Evolutionary conservation across 805 yeast species (phyloP).

Genomic region (Hanseniaspora lachancei): DNA sequence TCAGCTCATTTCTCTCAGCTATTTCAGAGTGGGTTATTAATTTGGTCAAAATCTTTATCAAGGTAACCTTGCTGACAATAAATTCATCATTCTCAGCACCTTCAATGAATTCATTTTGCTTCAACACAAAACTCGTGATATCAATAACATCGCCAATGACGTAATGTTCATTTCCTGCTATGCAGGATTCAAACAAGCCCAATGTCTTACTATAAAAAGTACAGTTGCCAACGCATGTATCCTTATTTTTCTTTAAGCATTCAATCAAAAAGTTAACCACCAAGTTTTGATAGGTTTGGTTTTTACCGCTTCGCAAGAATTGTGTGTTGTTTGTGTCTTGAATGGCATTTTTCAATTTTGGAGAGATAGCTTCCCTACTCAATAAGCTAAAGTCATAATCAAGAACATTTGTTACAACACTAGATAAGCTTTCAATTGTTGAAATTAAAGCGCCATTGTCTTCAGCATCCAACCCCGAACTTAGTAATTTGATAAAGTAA

Average conservation of each 20-base stretch:
- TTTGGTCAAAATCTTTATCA: background rate
- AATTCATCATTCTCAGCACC: conserved; percentile 23
- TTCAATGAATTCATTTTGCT: conserved; percentile 24
- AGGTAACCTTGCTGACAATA: background rate
- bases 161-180: conserved; percentile 25
- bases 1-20: conserved; percentile 24
- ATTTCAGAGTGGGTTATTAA: conserved; percentile 14
- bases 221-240: conserved; percentile 12
- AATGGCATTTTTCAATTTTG: background rate
- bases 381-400: background rate
- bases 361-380: background rate
- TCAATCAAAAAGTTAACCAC: background rate
- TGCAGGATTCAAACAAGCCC: conserved; percentile 17
- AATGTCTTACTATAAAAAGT: conserved; percentile 20
- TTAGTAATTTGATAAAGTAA: conserved; percentile 20
- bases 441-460: background rate
- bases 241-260: background rate
- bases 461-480: conserved; percentile 18
- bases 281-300: background rate
- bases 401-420: background rate
- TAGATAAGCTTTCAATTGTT: background rate
- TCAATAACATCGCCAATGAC: conserved; percentile 30
- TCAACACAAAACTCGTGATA: conserved; percentile 34
- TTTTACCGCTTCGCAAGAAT: background rate
- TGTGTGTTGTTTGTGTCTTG: background rate